A percentile compares a stretch with the other conserved stretches of the same genome.
phyloP scores from a whole-genome alignment of 2,329 filamentous ascomycete genomes.

The Stachybotrys chartarum region DNA sequence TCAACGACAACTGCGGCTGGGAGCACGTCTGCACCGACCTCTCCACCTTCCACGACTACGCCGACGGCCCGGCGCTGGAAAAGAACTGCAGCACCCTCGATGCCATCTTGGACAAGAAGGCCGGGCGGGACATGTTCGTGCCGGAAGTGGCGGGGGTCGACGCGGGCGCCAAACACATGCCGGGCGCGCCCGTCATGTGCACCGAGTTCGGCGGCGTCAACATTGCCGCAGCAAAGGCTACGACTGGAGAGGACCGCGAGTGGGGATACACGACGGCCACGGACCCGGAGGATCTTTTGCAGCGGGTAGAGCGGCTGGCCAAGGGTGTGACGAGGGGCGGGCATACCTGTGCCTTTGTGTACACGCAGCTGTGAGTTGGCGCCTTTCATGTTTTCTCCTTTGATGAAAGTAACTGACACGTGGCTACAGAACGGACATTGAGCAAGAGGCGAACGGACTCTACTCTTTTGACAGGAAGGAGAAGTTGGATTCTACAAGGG shows the following conservation, averaged over 20 bases:
- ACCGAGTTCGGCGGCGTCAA: slow-evolving; percentile 65
- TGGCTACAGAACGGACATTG: slow-evolving; percentile 43
- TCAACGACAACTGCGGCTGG: slow-evolving; percentile 70
- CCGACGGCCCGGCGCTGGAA: slow-evolving; percentile 47
- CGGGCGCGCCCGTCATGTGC: slow-evolving; percentile 54
- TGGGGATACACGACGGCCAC: slow-evolving; percentile 65
- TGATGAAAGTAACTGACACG: neutral
- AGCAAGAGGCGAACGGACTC: slow-evolving; percentile 62
- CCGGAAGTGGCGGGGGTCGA: slow-evolving; percentile 33
- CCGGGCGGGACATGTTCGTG: slow-evolving; percentile 48
- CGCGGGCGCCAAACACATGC: slow-evolving; percentile 40
- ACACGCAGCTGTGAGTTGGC: slow-evolving; percentile 52
- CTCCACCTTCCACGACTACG: slow-evolving; percentile 63
- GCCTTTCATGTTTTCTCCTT: neutral
- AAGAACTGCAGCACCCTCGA: slow-evolving; percentile 46
- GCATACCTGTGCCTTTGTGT: slow-evolving; percentile 55
- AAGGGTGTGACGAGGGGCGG: slow-evolving; percentile 50
- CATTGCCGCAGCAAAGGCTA: slow-evolving; percentile 42
- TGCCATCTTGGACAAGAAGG: slow-evolving; percentile 46
- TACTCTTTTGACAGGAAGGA: slow-evolving; percentile 55
- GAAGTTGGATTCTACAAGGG: slow-evolving; percentile 50
- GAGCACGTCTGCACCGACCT: slow-evolving; percentile 59
- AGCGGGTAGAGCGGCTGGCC: slow-evolving; percentile 50
- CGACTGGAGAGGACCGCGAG: slow-evolving; percentile 36
- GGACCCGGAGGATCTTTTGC: slow-evolving; percentile 51